Conservation (phyloP, 2,329 filamentous ascomycete genomes). For the Cordyceps sp. region DNA sequence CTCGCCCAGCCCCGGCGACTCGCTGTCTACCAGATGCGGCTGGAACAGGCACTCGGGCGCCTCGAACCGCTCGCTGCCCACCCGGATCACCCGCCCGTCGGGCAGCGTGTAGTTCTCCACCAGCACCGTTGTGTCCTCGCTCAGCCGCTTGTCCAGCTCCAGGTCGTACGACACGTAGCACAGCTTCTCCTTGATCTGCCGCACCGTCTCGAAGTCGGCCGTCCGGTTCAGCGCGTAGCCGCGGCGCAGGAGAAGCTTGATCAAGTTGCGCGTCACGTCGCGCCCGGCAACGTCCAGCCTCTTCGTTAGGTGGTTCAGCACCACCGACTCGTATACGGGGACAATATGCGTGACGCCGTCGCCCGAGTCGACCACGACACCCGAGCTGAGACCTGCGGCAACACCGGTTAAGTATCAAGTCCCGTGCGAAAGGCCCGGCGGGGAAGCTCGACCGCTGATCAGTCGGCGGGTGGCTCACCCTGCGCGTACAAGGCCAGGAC, state of each 20-base stretch:
- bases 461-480: conserved; percentile 34
- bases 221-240: conserved; percentile 96
- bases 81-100: conserved; percentile 87
- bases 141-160: conserved; percentile 86
- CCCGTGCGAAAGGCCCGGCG: no score
- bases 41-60: conserved; percentile 97
- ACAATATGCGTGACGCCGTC: conserved; percentile 98
- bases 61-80: conserved; percentile 94
- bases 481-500: conserved; percentile 93
- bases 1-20: conserved; percentile 91
- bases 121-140: conserved; percentile 91
- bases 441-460: no score
- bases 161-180: conserved; percentile 99
- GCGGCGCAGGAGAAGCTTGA: conserved; percentile 79
- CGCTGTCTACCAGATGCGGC: conserved; percentile 91
- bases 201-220: conserved; percentile 95
- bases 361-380: conserved; percentile 96
- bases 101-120: conserved; percentile 97
- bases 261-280: conserved; percentile 96
- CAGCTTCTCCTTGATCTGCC: conserved; percentile 99
- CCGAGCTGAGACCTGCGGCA: conserved; percentile 68
- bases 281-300: conserved; percentile 89
- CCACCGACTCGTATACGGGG: conserved; percentile 94
- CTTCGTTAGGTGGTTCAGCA: conserved; percentile 90
- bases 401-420: no score